Percentiles rank a stretch among this genome's conserved stretches.
These are phyloP conservation scores for Alternaria ventricosa DNA, from an alignment of 2,329 filamentous ascomycete genomes.

Conservation along the genomic window DNA sequence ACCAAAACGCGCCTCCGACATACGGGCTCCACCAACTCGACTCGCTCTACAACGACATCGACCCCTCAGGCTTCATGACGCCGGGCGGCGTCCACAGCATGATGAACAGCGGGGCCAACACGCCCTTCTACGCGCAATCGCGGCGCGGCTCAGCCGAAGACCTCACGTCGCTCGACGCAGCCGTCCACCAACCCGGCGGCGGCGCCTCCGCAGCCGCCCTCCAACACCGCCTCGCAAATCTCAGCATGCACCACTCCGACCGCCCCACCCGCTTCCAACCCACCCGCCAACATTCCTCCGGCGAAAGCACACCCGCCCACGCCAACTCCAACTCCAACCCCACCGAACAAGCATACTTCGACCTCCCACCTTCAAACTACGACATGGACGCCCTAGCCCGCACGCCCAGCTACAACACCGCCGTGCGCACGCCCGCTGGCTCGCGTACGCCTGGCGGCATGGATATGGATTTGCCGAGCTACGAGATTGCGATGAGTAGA, in stretches of 20 bases:
- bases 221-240: constrained; percentile 69
- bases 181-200: constrained; percentile 40
- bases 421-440: constrained; percentile 54
- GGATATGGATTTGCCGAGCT: constrained; percentile 52
- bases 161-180: constrained; percentile 64
- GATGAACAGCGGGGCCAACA: constrained; percentile 65
- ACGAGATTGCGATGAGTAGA: constrained; percentile 54
- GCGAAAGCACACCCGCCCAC: constrained; percentile 45
- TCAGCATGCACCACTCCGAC: constrained; percentile 51
- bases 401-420: constrained; percentile 60
- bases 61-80: constrained; percentile 80
- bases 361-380: constrained; percentile 31
- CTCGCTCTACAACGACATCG: constrained; percentile 86
- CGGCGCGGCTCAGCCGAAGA: constrained; percentile 84
- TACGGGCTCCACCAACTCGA: constrained; percentile 92
- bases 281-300: constrained; percentile 41
- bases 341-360: constrained; percentile 31
- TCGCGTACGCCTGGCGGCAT: constrained; percentile 47
- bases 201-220: constrained; percentile 66
- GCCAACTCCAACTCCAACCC: background rate
- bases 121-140: constrained; percentile 74
- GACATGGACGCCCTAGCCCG: constrained; percentile 56
- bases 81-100: constrained; percentile 69
- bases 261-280: constrained; percentile 35
- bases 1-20: constrained; percentile 80